Percentiles rank a stretch among this genome's conserved stretches.
phyloP scores from a whole-genome alignment of 1,284 basidiomycete species.

The Blastosporella zonata region DNA sequence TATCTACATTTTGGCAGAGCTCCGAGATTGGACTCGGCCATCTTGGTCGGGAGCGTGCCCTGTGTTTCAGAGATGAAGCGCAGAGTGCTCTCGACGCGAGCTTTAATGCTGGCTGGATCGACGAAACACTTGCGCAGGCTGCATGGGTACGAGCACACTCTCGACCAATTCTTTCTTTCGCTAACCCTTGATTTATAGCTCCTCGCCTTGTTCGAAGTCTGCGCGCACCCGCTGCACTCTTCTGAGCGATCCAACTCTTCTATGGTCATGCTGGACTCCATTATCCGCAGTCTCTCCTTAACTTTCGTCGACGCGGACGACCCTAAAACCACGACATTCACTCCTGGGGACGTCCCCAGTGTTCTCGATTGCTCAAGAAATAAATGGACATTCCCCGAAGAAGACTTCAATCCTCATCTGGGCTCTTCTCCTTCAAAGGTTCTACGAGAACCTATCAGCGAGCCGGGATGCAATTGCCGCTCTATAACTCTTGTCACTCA shows the following conservation, averaged over 20 bases:
- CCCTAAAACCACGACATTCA: conserved; percentile 45
- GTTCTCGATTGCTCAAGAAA: conserved; percentile 23
- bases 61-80: conserved; percentile 61
- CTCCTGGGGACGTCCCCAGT: conserved; percentile 38
- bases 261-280: conserved; percentile 59
- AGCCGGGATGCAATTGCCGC: conserved; percentile 49
- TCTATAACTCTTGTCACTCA: conserved; percentile 49
- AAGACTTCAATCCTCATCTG: conserved; percentile 15
- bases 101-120: conserved; percentile 64
- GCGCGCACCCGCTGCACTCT: conserved; percentile 60
- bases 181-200: conserved; percentile 39
- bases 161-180: conserved; percentile 7
- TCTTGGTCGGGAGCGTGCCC: conserved; percentile 50
- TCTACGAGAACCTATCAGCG: conserved; percentile 14
- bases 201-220: conserved; percentile 68
- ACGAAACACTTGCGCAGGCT: conserved; percentile 67
- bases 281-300: conserved; percentile 60
- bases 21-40: conserved; percentile 52
- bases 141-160: conserved; percentile 55
- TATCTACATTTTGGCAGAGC: conserved; percentile 68
- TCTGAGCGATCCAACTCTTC: conserved; percentile 52
- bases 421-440: conserved; percentile 10
- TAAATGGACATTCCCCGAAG: conserved; percentile 20
- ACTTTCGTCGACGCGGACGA: conserved; percentile 42
- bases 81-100: conserved; percentile 71